Evolutionary conservation across 805 yeast genomes (phyloP), one percentile per base, ranked within the genome.

Genomic region (Candida ortonii): DNA sequence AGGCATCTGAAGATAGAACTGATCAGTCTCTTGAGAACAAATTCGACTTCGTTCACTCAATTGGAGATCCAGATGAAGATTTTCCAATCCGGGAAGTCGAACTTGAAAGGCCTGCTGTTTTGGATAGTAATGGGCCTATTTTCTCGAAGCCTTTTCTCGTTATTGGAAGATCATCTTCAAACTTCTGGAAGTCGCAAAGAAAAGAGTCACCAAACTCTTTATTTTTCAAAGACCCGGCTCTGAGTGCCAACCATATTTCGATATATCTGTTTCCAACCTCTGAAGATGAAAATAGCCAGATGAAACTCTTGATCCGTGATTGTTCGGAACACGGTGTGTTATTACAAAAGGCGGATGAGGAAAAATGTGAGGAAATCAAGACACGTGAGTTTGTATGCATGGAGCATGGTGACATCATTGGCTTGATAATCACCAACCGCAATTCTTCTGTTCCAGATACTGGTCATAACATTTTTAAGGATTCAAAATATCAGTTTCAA

Each of bases 101-200:
- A 4, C 26, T 39, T 3, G 16, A 14, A 2, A 7, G 4, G 2
- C 34, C 38, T 5, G 24, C 15, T 5, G 6, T 7, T 14, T 16
- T 30, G 18, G 28, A 33, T 18, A 25, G 27, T 13, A 5, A 20
- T 10, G 40, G 30, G 3, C 26, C 20, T 23, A 25, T 23, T 14
- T 18, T 33, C 19, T 21, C 28, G 2, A 17, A 15, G 20, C 39
- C 46, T 7, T 30, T 39, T 12, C 29, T 44, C 19, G 14, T 33
- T 13, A 41, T 57, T 27, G 62, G 62, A 4, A 44, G 62, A 19
- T 41, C 50, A 3, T 46, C 60, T 3, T 14, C 16, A 8, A 44
- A 34, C 2, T 14, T 21, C 3, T 39, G 21, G n/a, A 34, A 38
- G n/a, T 22, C 22, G 7, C 20, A 30, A 10, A 32, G 50, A 22